Conservation (phyloP, 352 stramenopile genomes). For the Globisporangium parvum region DNA sequence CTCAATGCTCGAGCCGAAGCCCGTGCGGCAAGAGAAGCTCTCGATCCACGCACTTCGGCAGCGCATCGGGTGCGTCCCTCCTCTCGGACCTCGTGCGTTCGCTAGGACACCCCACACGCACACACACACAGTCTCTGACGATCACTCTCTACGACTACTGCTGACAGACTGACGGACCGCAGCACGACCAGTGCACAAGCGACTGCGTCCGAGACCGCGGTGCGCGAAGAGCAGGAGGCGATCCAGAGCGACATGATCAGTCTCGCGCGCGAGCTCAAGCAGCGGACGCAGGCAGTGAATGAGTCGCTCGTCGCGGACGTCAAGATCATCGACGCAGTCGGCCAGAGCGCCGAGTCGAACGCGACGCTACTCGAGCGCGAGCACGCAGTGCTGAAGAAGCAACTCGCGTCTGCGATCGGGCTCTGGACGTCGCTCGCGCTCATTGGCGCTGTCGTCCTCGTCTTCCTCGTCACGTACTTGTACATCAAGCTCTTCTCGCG, state of each 20-base stretch:
- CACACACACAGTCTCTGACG: neutral
- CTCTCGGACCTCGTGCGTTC: neutral
- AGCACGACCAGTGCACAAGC: conserved; percentile 13
- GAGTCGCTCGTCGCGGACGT: conserved; percentile 58
- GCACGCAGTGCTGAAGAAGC: conserved; percentile 50
- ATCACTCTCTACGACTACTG: too few relatives aligned
- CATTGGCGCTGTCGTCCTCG: conserved; percentile 44
- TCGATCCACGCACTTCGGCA: conserved; percentile 51
- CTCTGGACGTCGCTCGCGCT: conserved; percentile 73
- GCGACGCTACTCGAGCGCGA: conserved; percentile 52
- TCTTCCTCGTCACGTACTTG: conserved; percentile 67
- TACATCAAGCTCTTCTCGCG: conserved; percentile 78
- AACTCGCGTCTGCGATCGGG: conserved; percentile 66
- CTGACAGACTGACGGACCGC: conserved; percentile 30
- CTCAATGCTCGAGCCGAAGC: conserved; percentile 42
- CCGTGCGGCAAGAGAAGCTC: conserved; percentile 33
- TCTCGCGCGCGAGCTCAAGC: conserved; percentile 65
- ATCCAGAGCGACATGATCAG: conserved; percentile 74
- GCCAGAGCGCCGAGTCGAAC: conserved; percentile 65
- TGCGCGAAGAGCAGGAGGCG: conserved; percentile 54
- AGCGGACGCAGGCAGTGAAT: conserved; percentile 71
- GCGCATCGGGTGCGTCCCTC: conserved; percentile 35
- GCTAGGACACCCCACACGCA: neutral
- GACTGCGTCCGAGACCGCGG: conserved; percentile 35
- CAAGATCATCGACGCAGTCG: conserved; percentile 72